Percentiles rank a stretch among this genome's conserved stretches.
phyloP scores from a whole-genome alignment of 2,329 filamentous ascomycete species.

The Rutstroemia sydowiana region DNA sequence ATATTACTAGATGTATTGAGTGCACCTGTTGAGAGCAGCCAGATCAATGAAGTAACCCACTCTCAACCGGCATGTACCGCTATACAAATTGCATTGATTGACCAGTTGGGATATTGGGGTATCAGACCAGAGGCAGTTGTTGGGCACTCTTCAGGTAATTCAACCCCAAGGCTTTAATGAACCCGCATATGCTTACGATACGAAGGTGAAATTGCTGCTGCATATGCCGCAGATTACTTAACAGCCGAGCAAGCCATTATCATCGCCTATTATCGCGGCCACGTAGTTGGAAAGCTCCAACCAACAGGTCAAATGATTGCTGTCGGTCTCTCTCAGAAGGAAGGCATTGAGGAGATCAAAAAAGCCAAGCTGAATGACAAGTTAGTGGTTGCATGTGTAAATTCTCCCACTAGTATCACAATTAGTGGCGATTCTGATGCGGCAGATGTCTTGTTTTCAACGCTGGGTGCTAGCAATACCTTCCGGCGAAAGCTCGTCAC shows the following conservation, averaged over 20 bases:
- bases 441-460: slow-evolving; percentile 5
- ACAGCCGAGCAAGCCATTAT: slow-evolving; percentile 30
- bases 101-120: slow-evolving; percentile 36
- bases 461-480: slow-evolving; percentile 11
- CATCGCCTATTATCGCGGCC: slow-evolving; percentile 37
- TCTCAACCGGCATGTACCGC: slow-evolving; percentile 38
- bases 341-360: neutral
- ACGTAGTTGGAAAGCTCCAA: neutral
- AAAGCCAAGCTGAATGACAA: neutral
- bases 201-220: slow-evolving; percentile 39
- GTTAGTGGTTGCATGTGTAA: slow-evolving; percentile 24
- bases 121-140: slow-evolving; percentile 33
- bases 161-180: too few species aligned
- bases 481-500: slow-evolving; percentile 13
- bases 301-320: slow-evolving; percentile 25
- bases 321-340: slow-evolving; percentile 13
- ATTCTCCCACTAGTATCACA: slow-evolving; percentile 21
- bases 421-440: slow-evolving; percentile 16
- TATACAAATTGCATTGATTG: slow-evolving; percentile 38
- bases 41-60: slow-evolving; percentile 22
- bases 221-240: slow-evolving; percentile 34
- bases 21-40: neutral
- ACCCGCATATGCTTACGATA: slow-evolving; percentile 24
- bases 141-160: slow-evolving; percentile 37
- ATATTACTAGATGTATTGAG: neutral